These are phyloP conservation scores for Globisporangium okanoganense DNA, from an alignment of 352 stramenopile species.

Conservation along the genomic window DNA sequence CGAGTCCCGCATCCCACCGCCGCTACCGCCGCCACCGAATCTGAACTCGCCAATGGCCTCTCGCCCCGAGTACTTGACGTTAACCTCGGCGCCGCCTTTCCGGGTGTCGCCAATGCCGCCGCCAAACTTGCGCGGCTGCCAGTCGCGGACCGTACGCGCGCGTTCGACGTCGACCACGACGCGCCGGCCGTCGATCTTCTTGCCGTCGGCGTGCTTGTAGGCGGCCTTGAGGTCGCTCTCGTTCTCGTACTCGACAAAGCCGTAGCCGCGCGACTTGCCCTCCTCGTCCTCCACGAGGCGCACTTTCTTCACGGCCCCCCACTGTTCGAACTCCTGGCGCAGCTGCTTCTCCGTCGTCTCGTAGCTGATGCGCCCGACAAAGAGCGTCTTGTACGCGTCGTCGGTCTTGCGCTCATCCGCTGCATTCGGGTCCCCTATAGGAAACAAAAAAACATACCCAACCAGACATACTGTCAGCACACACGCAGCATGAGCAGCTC, in stretches of 20 bases:
- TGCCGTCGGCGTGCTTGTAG: constrained; percentile 93
- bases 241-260: constrained; percentile 98
- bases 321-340: constrained; percentile 95
- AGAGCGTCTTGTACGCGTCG: constrained; percentile 97
- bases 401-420: constrained; percentile 67
- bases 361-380: constrained; percentile 96
- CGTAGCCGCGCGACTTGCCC: constrained; percentile 94
- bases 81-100: constrained; percentile 72
- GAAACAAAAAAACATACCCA: too few relatives aligned
- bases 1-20: constrained; percentile 25
- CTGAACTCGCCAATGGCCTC: constrained; percentile 24
- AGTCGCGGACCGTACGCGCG: constrained; percentile 96
- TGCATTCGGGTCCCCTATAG: constrained; percentile 68
- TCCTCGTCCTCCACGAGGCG: constrained; percentile 83
- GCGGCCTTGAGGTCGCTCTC: constrained; percentile 96
- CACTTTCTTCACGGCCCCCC: constrained; percentile 89
- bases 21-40: constrained; percentile 4
- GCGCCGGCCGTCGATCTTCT: constrained; percentile 95
- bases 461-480: too few relatives aligned
- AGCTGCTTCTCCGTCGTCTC: constrained; percentile 98
- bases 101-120: constrained; percentile 91
- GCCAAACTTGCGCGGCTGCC: constrained; percentile 93
- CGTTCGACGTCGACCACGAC: constrained; percentile 98
- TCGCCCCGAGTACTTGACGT: constrained; percentile 83
- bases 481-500: too few relatives aligned